Evolutionary conservation across 148 eudicot genomes (phyloP).

Genomic region (Vaccinium vitisidaea): DNA sequence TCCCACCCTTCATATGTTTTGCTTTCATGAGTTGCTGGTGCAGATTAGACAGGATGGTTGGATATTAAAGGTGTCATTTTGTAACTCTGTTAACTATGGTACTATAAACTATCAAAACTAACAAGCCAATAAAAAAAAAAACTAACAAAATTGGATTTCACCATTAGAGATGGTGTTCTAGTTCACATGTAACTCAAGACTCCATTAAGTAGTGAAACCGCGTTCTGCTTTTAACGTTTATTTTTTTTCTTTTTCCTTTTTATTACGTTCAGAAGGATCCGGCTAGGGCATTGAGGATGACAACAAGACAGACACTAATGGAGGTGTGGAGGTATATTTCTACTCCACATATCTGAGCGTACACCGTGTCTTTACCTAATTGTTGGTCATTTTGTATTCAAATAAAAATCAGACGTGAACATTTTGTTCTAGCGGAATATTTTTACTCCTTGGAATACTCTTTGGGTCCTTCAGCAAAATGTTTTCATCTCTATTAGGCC

Average conservation of each 20-base stretch:
- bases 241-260: constrained; percentile 6
- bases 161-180: too few relatives aligned
- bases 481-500: neutral
- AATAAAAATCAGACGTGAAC: neutral
- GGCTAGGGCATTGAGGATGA: constrained; percentile 69
- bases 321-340: constrained; percentile 85
- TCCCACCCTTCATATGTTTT: neutral
- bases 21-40: neutral
- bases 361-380: neutral
- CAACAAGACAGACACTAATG: constrained; percentile 71
- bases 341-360: neutral
- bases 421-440: neutral
- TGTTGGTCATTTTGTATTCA: too few relatives aligned
- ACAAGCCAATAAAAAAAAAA: too few relatives aligned
- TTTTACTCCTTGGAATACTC: too few relatives aligned
- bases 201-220: neutral
- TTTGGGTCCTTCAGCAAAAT: neutral
- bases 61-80: neutral
- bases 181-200: neutral
- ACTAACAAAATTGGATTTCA: neutral
- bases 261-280: constrained; percentile 71
- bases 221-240: neutral
- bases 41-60: neutral
- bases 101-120: neutral
- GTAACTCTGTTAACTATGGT: neutral